Evolutionary conservation across 1,284 basidiomycete genomes (phyloP).

Genomic region (Marasmius sp.): DNA sequence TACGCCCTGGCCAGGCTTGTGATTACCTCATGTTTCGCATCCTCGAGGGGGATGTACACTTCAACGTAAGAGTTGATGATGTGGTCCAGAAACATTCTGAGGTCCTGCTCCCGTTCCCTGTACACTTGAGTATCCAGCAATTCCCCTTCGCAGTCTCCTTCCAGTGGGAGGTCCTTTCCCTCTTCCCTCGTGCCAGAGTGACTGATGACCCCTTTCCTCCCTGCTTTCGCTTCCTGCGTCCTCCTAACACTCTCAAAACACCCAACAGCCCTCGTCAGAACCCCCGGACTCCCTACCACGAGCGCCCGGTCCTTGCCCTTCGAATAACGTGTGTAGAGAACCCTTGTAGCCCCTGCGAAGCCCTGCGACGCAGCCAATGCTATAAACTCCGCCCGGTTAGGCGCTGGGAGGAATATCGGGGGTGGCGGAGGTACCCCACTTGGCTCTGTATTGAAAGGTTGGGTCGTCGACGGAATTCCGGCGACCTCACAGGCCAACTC

Average conservation of each 20-base stretch:
- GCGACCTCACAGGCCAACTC: too few relatives aligned
- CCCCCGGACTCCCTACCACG: constrained; percentile 44
- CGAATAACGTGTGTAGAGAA: constrained; percentile 57
- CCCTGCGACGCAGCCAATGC: constrained; percentile 43
- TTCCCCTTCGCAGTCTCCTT: too few relatives aligned
- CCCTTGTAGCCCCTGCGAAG: constrained; percentile 44
- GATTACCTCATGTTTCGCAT: constrained; percentile 50
- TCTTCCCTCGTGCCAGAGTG: background rate
- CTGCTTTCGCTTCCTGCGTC: constrained; percentile 12
- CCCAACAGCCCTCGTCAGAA: constrained; percentile 58
- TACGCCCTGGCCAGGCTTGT: constrained; percentile 62
- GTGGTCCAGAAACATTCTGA: constrained; percentile 40
- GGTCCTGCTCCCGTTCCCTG: constrained; percentile 27
- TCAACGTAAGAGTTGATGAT: constrained; percentile 46
- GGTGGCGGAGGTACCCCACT: constrained; percentile 45
- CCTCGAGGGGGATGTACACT: constrained; percentile 43
- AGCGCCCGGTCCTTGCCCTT: constrained; percentile 37
- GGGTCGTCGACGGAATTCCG: too few relatives aligned
- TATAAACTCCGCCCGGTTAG: constrained; percentile 49
- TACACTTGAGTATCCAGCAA: constrained; percentile 1
- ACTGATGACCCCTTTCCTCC: background rate
- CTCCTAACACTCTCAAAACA: constrained; percentile 40
- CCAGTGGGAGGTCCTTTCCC: too few relatives aligned
- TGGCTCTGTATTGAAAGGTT: too few relatives aligned
- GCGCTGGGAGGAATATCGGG: constrained; percentile 40